Evolutionary conservation across 208 protist genomes (phyloP), one percentile per base, ranked within the genome.

Genomic region (Leishmania martiniquensis): DNA sequence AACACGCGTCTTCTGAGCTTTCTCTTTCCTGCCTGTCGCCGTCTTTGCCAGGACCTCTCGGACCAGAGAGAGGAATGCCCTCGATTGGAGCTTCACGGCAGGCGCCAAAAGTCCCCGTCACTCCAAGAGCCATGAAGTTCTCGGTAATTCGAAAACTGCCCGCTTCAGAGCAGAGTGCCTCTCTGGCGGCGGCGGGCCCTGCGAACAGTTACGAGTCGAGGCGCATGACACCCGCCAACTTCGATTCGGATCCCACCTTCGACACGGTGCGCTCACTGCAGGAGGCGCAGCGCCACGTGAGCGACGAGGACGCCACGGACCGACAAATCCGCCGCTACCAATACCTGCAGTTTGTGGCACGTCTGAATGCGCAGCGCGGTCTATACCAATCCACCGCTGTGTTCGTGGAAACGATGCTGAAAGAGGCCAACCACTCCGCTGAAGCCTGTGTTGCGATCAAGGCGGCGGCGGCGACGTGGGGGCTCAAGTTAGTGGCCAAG

Each of bases 371-470:
- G 25, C 81, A 91, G 32, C 86, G 86, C n/a, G 63, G 71, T 6
- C 70, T 90, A 37, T 95, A 87, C 78, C 83, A 89, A 70, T 96
- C 92, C 20, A 76, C 90, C n/a, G 78, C 84, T 5, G 72, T 96
- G 22, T 97, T 97, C 82, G 89, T 95, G 15, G 91, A 96, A 77
- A 75, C 85, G 25, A 94, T 97, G 88, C 71, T 97, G 82, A 75
- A 77, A 13, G 89, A 93, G 75, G 60, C 95, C 32, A 68, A 85
- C 13, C 67, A 77, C 10, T 71, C 76, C 44, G 72, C 86, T 22
- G 83, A 79, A 20, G 71, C 80, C 47, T 79, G 81, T 9, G 59
- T 76, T 44, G 86, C 88, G 12, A 87, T 79, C 2, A 83, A 76
- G 29, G 91, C 91, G 1, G 87, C 87, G 5, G 83, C 84, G 15